phyloP scores from a whole-genome alignment of 345 rosid species.

The Reutealis trisperma region DNA sequence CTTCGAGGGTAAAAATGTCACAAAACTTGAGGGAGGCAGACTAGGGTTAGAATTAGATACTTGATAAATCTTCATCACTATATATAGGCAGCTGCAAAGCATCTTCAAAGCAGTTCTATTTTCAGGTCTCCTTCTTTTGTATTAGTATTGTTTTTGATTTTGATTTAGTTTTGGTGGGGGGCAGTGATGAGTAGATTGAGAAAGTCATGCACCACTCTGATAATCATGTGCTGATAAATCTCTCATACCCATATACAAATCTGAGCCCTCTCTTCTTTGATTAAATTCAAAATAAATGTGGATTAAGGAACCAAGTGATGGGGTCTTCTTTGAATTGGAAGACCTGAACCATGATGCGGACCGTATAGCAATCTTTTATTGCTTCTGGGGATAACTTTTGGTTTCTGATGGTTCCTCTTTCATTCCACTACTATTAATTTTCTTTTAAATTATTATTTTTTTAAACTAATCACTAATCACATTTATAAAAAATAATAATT shows the following conservation, averaged over 20 bases:
- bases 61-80: neutral
- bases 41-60: conserved; percentile 8
- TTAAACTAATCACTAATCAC: no score
- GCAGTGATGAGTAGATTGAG: conserved; percentile 51
- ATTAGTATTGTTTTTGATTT: no score
- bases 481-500: no score
- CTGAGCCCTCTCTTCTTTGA: conserved; percentile 41
- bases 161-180: neutral
- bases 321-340: conserved; percentile 17
- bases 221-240: conserved; percentile 47
- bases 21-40: neutral
- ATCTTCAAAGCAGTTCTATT: no score
- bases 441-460: no score
- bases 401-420: conserved; percentile 54
- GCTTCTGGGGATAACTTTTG: conserved; percentile 50
- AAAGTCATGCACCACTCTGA: conserved; percentile 73
- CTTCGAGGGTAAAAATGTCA: neutral
- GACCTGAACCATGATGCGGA: conserved; percentile 64
- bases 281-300: no score
- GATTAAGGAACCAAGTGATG: conserved; percentile 42
- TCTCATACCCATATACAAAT: conserved; percentile 44
- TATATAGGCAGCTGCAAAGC: no score
- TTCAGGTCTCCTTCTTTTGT: accelerated
- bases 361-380: conserved; percentile 37
- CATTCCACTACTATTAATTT: neutral